Percentiles rank a stretch among this genome's conserved stretches.
These are phyloP conservation scores for Penicillium thymicola DNA, from an alignment of 2,329 filamentous ascomycete genomes.

Conservation along the genomic window DNA sequence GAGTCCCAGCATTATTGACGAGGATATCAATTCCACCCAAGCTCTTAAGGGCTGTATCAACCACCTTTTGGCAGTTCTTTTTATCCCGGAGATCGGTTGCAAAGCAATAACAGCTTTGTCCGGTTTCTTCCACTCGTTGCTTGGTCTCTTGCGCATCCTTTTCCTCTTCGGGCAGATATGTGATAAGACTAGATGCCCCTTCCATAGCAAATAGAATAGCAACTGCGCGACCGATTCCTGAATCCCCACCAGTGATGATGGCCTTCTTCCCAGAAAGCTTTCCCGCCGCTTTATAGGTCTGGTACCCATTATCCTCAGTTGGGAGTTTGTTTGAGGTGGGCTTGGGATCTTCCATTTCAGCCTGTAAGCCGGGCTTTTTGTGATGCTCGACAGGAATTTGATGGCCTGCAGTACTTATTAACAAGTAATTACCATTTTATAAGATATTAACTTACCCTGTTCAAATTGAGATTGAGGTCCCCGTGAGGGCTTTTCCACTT, in stretches of 20 bases:
- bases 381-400: conserved; percentile 52
- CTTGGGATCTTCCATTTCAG: conserved; percentile 53
- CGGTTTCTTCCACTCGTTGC: conserved; percentile 63
- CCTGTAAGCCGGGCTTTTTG: conserved; percentile 52
- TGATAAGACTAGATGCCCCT: conserved; percentile 69
- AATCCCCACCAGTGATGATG: conserved; percentile 79
- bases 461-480: conserved; percentile 31
- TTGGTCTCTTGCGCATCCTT: conserved; percentile 74
- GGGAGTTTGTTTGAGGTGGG: conserved; percentile 65
- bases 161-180: conserved; percentile 72
- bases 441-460: conserved; percentile 21
- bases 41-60: conserved; percentile 62
- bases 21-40: conserved; percentile 69
- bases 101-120: conserved; percentile 61
- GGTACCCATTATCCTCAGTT: conserved; percentile 62
- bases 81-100: conserved; percentile 62
- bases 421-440: too few relatives aligned
- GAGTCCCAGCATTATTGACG: conserved; percentile 66
- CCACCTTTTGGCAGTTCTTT: conserved; percentile 65
- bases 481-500: conserved; percentile 9
- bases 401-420: conserved; percentile 39
- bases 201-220: conserved; percentile 78
- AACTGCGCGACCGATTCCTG: conserved; percentile 71
- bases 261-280: conserved; percentile 73
- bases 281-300: conserved; percentile 69